These are phyloP conservation scores for Ochetophila trinervis DNA, from an alignment of 306 rosid genomes.

Conservation along the genomic window DNA sequence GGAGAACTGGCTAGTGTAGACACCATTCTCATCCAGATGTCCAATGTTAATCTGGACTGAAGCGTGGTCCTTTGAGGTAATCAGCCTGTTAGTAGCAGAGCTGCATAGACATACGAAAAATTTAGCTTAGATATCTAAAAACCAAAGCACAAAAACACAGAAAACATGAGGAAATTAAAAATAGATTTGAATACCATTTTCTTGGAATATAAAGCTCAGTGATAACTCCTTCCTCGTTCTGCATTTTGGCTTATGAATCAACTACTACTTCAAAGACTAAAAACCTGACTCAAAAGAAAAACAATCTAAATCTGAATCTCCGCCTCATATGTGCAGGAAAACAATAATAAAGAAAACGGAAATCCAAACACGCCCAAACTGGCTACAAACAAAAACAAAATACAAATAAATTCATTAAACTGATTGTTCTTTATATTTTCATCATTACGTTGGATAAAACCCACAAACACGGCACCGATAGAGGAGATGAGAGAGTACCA, in stretches of 20 bases:
- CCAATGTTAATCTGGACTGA: conserved; percentile 76
- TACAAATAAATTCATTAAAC: too few species aligned
- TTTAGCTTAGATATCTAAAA: not conserved
- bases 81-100: conserved; percentile 78
- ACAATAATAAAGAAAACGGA: too few species aligned
- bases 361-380: too few species aligned
- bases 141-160: not conserved
- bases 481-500: too few species aligned
- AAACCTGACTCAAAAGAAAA: conserved; percentile 1
- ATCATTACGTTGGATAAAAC: too few species aligned
- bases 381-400: too few species aligned
- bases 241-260: conserved; percentile 30
- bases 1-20: conserved; percentile 62
- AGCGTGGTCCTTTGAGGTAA: conserved; percentile 76
- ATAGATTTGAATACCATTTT: conserved; percentile 32
- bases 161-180: not conserved
- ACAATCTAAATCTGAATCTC: not conserved
- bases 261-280: not conserved
- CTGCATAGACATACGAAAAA: conserved; percentile 24
- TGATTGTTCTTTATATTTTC: too few species aligned
- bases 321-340: too few species aligned
- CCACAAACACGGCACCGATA: too few species aligned
- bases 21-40: conserved; percentile 68
- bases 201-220: conserved; percentile 53
- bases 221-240: conserved; percentile 48